A percentile compares a stretch with the other conserved stretches of the same genome.
Conservation (phyloP, 257 asterid species). For the Fraxinus excelsior region DNA sequence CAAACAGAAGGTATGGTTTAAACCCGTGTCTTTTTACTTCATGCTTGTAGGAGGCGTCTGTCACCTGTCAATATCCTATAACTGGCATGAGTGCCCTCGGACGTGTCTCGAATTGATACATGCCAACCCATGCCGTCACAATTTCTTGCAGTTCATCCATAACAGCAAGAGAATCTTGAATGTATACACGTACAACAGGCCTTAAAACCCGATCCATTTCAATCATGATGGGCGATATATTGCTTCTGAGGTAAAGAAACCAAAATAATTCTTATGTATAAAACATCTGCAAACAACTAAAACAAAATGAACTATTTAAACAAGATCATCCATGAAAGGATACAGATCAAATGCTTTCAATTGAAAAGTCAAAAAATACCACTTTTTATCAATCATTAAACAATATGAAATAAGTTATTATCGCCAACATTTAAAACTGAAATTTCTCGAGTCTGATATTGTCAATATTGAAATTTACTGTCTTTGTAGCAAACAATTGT, state of each 20-base stretch:
- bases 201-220: constrained; percentile 58
- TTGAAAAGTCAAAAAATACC: not conserved
- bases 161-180: constrained; percentile 45
- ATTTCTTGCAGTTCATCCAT: constrained; percentile 45
- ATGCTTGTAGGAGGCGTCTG: constrained; percentile 28
- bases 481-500: constrained; percentile 14
- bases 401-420: not conserved
- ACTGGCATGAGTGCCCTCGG: constrained; percentile 55
- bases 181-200: constrained; percentile 46
- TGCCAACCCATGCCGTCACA: constrained; percentile 52
- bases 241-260: constrained; percentile 38
- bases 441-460: not conserved
- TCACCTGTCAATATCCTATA: constrained; percentile 40
- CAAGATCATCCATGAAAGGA: not conserved
- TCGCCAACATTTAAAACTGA: not conserved
- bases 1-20: not conserved
- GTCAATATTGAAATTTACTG: not conserved
- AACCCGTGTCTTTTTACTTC: not conserved
- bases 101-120: constrained; percentile 37
- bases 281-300: not conserved
- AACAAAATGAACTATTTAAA: not conserved
- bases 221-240: constrained; percentile 47
- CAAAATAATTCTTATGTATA: not conserved
- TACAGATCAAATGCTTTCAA: not conserved
- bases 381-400: not conserved